phyloP scores from a whole-genome alignment of 768 basidiomycete species.

The Roridomyces roridus region DNA sequence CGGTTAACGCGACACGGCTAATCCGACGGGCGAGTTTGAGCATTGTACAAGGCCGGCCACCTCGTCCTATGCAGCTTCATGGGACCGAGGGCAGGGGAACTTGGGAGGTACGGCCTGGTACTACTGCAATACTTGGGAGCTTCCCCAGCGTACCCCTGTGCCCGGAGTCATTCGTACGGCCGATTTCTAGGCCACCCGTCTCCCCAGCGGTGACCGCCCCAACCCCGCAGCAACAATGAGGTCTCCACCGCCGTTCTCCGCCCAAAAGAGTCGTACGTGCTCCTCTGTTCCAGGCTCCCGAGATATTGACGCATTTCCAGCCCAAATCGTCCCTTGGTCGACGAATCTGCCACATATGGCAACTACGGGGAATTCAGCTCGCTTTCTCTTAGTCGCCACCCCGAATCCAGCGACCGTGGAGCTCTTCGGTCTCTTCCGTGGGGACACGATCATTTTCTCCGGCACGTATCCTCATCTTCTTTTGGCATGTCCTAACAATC shows the following conservation, averaged over 20 bases:
- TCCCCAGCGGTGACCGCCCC: conserved; percentile 84
- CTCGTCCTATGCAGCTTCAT: too few relatives aligned
- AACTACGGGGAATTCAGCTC: conserved; percentile 70
- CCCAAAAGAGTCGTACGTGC: conserved; percentile 94
- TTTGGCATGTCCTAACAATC: background rate
- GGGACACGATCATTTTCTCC: conserved; percentile 94
- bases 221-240: conserved; percentile 89
- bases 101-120: too few relatives aligned
- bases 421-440: conserved; percentile 88
- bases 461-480: conserved; percentile 52
- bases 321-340: conserved; percentile 96
- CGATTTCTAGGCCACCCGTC: too few relatives aligned
- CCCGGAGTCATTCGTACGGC: too few relatives aligned
- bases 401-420: conserved; percentile 98
- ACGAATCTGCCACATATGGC: conserved; percentile 92
- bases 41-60: too few relatives aligned
- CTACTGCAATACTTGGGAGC: too few relatives aligned
- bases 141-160: too few relatives aligned
- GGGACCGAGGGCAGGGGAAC: too few relatives aligned
- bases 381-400: conserved; percentile 74
- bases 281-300: conserved; percentile 16
- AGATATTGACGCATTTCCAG: conserved; percentile 47
- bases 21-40: too few relatives aligned
- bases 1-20: too few relatives aligned
- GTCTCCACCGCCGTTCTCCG: conserved; percentile 94